These are phyloP conservation scores for Mrakia hoshinonis DNA, from an alignment of 768 basidiomycete genomes.

Conservation along the genomic window DNA sequence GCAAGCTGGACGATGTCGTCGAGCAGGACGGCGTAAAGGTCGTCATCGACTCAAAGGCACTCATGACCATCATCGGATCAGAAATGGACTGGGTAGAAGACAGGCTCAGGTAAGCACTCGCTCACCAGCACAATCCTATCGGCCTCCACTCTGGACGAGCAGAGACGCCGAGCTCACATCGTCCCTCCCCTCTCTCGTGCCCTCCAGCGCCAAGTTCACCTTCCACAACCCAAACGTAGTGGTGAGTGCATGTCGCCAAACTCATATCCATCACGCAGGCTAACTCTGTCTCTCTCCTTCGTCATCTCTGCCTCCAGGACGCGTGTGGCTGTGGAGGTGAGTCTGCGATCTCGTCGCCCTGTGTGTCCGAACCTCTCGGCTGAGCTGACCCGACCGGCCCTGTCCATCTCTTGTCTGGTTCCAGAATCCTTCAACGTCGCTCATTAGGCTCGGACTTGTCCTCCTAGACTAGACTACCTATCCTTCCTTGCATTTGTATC, in stretches of 20 bases:
- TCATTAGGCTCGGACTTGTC: not conserved
- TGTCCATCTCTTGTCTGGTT: not conserved
- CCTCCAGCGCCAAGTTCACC: constrained; percentile 32
- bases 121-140: too few relatives aligned
- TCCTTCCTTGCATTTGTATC: not conserved
- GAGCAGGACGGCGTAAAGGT: constrained; percentile 91
- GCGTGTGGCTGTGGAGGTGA: constrained; percentile 29
- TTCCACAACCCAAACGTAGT: constrained; percentile 32
- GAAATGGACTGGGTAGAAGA: constrained; percentile 99
- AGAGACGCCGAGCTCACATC: not conserved
- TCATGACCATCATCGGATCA: constrained; percentile 96
- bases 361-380: not conserved
- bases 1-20: constrained; percentile 90
- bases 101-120: constrained; percentile 56
- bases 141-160: too few relatives aligned
- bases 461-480: not conserved
- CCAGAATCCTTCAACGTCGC: constrained; percentile 26
- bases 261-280: not conserved
- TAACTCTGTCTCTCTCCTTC: not conserved
- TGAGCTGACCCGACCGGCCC: constrained; percentile 10
- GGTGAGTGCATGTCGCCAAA: not conserved
- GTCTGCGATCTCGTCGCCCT: not conserved
- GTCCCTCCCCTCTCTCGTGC: not conserved
- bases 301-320: not conserved
- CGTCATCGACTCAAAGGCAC: constrained; percentile 88